phyloP scores from a whole-genome alignment of 2,329 filamentous ascomycete species.

The Epichloe gansuensis region DNA sequence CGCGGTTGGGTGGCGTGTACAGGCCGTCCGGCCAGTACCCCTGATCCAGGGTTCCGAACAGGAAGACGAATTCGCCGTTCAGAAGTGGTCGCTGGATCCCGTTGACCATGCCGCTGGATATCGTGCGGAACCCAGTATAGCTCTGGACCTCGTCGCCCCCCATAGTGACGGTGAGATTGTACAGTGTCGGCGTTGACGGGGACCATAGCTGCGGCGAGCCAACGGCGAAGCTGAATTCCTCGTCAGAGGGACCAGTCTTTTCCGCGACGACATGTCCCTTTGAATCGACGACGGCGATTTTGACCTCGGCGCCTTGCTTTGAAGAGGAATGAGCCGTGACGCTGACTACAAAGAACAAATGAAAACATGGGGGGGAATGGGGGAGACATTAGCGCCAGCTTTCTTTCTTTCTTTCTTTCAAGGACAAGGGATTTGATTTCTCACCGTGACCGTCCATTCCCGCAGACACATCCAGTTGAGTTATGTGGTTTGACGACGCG shows the following conservation, averaged over 20 bases:
- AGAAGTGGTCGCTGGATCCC: conserved; percentile 48
- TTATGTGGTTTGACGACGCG: conserved; percentile 44
- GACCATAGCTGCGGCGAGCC: conserved; percentile 48
- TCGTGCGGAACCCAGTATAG: conserved; percentile 57
- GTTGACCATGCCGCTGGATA: conserved; percentile 41
- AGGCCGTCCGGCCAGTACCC: conserved; percentile 61
- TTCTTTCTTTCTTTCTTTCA: background rate
- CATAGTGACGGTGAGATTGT: conserved; percentile 46
- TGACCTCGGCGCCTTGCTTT: conserved; percentile 20
- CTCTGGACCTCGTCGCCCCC: conserved; percentile 42
- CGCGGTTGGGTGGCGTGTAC: conserved; percentile 48
- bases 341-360: conserved; percentile 29
- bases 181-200: conserved; percentile 47
- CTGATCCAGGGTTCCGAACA: conserved; percentile 57
- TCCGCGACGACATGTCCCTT: conserved; percentile 29
- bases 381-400: background rate
- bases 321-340: conserved; percentile 38
- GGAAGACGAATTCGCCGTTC: conserved; percentile 57
- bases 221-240: conserved; percentile 41
- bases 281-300: conserved; percentile 22
- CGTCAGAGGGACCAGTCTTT: conserved; percentile 31
- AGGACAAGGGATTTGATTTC: conserved; percentile 8
- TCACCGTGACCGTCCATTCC: conserved; percentile 39
- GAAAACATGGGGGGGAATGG: too few species aligned
- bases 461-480: conserved; percentile 44